A percentile compares a stretch with the other conserved stretches of the same genome.
Conservation (phyloP, 306 rosid genomes). For the Begonia loranthoides region DNA sequence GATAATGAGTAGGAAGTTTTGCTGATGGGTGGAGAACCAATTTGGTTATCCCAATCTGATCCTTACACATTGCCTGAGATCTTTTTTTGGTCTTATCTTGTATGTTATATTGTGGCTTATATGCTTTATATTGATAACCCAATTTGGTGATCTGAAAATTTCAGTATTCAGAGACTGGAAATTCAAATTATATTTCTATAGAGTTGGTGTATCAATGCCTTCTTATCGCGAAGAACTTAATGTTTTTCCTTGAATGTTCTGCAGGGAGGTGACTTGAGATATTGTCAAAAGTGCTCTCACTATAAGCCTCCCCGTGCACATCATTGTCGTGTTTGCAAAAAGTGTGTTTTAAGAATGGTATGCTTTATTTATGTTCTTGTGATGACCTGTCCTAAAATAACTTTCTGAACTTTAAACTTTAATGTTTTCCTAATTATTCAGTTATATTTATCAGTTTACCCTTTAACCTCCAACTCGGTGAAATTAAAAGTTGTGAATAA, state of each 20-base stretch:
- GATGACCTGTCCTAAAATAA: too few species aligned
- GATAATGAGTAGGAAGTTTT: too few species aligned
- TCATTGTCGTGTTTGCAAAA: constrained; percentile 92
- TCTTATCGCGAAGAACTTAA: neutral
- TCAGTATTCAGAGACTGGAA: neutral
- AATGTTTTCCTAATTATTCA: too few species aligned
- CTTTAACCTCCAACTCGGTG: too few species aligned
- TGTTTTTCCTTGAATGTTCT: constrained; percentile 8
- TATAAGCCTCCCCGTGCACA: constrained; percentile 98
- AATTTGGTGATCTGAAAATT: neutral
- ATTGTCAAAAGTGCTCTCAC: constrained; percentile 89
- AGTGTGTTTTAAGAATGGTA: constrained; percentile 98
- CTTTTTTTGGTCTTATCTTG: too few species aligned
- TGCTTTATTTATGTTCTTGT: constrained; percentile 8
- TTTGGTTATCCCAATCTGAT: too few species aligned
- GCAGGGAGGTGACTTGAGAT: constrained; percentile 97
- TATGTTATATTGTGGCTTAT: too few species aligned
- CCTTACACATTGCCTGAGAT: too few species aligned
- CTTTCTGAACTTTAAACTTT: too few species aligned
- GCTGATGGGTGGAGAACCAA: too few species aligned
- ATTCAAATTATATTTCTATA: neutral
- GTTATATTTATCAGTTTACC: too few species aligned
- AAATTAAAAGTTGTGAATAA: too few species aligned
- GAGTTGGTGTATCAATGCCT: neutral
- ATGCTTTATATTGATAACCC: neutral